phyloP scores from a whole-genome alignment of 108 stramenopile genomes.

The Seminavis robusta region DNA sequence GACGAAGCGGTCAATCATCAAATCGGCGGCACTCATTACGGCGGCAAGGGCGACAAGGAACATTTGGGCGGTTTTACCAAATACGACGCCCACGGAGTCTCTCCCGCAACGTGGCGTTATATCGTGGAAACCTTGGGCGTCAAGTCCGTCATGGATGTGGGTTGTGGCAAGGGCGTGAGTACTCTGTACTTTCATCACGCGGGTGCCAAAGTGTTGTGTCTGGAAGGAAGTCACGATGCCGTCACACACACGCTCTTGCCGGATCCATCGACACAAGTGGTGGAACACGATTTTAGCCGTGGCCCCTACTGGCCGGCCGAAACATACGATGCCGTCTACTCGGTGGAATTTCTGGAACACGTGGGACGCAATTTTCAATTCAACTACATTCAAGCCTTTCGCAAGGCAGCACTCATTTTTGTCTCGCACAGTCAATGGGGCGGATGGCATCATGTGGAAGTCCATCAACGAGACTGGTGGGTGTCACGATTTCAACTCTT shows the following conservation, averaged over 20 bases:
- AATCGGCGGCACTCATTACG: constrained; percentile 38
- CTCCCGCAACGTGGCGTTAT: constrained; percentile 50
- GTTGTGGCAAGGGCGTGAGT: constrained; percentile 72
- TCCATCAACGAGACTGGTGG: constrained; percentile 63
- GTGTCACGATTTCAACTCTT: constrained; percentile 43
- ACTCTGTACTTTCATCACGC: constrained; percentile 76
- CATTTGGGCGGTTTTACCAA: constrained; percentile 81
- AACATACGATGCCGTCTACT: constrained; percentile 81
- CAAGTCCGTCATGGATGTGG: constrained; percentile 73
- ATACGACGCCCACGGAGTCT: constrained; percentile 44
- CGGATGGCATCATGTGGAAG: constrained; percentile 77
- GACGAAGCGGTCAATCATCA: constrained; percentile 18
- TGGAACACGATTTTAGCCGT: constrained; percentile 65
- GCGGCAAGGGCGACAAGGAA: constrained; percentile 65
- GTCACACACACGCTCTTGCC: constrained; percentile 55
- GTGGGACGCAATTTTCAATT: constrained; percentile 54
- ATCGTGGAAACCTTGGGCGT: constrained; percentile 48
- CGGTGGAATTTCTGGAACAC: constrained; percentile 66
- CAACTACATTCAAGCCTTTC: constrained; percentile 76
- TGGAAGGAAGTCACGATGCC: constrained; percentile 82
- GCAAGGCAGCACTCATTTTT: constrained; percentile 78
- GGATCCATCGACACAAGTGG: constrained; percentile 17
- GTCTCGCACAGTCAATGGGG: constrained; percentile 66
- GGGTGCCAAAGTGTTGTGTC: constrained; percentile 41
- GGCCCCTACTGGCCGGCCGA: constrained; percentile 87